Base-by-base conservation (phyloP, 257 asterid species). In the Forsythia suspensa region DNA sequence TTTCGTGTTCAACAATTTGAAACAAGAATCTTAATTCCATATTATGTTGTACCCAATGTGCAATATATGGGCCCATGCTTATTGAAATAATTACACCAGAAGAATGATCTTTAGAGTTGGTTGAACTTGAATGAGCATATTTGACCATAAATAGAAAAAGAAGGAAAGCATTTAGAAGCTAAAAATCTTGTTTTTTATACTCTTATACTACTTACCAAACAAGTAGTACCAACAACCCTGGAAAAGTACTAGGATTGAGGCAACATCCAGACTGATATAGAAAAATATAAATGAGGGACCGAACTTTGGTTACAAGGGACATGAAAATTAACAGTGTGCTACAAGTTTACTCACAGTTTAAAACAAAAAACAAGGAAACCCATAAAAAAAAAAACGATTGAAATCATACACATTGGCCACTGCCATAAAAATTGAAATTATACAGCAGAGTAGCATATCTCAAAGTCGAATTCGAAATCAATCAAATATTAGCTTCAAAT, bases 381-480 rank as follows among this genome's bases (percentile, higher is more conserved):
- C 16, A 0, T 42, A 8, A 8, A 46, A 24, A n/a, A 2, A 46
- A 46, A 8, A 46, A 46, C 15, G 15, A 46, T 46, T 8, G 34
- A 29, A 29, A 29, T 29, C 34, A 29, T 1, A 29, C 34, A 0
- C 34, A 29, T 29, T 29, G 34, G 34, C 34, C 34, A 1, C 34
- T 29, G 34, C 2, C 6, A 16, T 6, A 55, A 55, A 18, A 1
- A 15, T 55, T 16, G 65, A 55, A 18, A 55, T 55, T n/a, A 55
- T 55, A 6, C 11, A n/a, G 0, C 24, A 6, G 9, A 1, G 61
- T 52, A 52, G 6, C 36, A 46, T 15, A 78, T 39, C 18, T 52
- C 72, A 29, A 43, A 76, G 44, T 57, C 65, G 46, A 65, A 29
- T 65, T 65, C 79, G 24, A 76, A 76, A 76, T 24, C 43, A 29